Conservation (phyloP, 768 basidiomycete genomes). For the Serpula lacrymans region DNA sequence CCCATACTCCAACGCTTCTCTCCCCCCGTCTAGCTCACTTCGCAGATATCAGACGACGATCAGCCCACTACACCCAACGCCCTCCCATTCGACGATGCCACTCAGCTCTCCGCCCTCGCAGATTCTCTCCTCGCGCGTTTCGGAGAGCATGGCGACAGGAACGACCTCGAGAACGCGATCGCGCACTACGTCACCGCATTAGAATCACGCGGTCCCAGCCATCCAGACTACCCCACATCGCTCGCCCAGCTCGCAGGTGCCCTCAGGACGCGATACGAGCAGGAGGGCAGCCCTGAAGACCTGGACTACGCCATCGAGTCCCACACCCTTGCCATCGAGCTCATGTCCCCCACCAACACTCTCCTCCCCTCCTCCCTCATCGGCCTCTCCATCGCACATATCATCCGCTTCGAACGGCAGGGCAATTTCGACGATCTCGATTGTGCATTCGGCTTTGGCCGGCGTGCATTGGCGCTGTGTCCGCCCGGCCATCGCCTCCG, state of each 20-base stretch:
- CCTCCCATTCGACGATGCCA: too few relatives aligned
- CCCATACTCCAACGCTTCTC: too few relatives aligned
- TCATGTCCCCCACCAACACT: too few relatives aligned
- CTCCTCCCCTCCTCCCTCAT: too few relatives aligned
- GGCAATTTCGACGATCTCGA: conserved; percentile 4
- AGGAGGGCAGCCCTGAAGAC: conserved; percentile 7
- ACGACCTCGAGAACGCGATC: conserved; percentile 27
- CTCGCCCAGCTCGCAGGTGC: conserved; percentile 13
- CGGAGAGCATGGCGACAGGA: conserved; percentile 11
- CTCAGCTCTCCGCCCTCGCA: conserved; percentile 22
- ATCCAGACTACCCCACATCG: conserved; percentile 2
- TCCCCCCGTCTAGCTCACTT: too few relatives aligned
- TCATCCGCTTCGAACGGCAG: conserved; percentile 7
- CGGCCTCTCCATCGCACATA: too few relatives aligned
- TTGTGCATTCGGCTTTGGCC: conserved; percentile 8
- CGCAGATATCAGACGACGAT: too few relatives aligned
- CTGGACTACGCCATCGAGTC: conserved; percentile 9
- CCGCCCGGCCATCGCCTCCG: conserved; percentile 4
- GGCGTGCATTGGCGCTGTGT: too few relatives aligned
- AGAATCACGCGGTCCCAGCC: not conserved
- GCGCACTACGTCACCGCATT: conserved; percentile 18
- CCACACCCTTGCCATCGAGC: too few relatives aligned
- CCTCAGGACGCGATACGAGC: conserved; percentile 10
- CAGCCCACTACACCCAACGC: too few relatives aligned
- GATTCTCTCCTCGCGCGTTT: conserved; percentile 25